Evolutionary conservation across 2,329 filamentous ascomycete species (phyloP), one percentile per base, ranked within the genome.

Genomic region (Beauveria sp.): DNA sequence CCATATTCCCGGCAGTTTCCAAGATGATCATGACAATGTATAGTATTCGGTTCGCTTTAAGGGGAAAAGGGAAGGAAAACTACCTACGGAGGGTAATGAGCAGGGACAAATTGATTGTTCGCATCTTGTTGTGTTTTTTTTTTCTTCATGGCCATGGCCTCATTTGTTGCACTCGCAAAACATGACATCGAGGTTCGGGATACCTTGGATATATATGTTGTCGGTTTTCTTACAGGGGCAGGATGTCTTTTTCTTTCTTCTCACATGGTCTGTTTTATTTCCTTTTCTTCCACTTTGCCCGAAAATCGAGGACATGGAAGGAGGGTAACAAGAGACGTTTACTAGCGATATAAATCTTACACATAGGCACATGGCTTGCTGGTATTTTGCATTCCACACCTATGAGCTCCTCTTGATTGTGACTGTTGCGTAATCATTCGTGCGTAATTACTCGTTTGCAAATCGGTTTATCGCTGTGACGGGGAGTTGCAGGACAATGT

Each of bases 251-350:
- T 53, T 54, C 10, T 5, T 40, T 47, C 14, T 22, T 16, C 34
- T 38, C 34, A 38, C 12, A 38, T 38, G 10, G 34, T 38, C 34
- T 38, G 34, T 30, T 58, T 63, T 54, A 26, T 61, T 58, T 60
- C 60, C 61, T 62, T 49, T 60, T 62, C 63, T 57, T 60, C 46
- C 34, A 24, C 60, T 22, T 45, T 30, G 24, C 7, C 55, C 56
- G 43, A 34, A 43, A 20, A 2, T 8, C 16, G 2, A 24, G 5
- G 47, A 50, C 3, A 30, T 52, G 30, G 18, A n/a, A 43, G n/a
- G 20, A 43, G 42, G 30, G 8, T 22, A 24, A 45, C n/a, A 51
- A 55, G 24, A 45, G 40, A 45, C 40, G 30, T 55, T 34, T 34
- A 45, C 52, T 55, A 55, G 52, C 52, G 52, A 45, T 45, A 45